Evolutionary conservation across 2,329 filamentous ascomycete species (phyloP).

Genomic region (Gnomoniopsis smithogilvyi): DNA sequence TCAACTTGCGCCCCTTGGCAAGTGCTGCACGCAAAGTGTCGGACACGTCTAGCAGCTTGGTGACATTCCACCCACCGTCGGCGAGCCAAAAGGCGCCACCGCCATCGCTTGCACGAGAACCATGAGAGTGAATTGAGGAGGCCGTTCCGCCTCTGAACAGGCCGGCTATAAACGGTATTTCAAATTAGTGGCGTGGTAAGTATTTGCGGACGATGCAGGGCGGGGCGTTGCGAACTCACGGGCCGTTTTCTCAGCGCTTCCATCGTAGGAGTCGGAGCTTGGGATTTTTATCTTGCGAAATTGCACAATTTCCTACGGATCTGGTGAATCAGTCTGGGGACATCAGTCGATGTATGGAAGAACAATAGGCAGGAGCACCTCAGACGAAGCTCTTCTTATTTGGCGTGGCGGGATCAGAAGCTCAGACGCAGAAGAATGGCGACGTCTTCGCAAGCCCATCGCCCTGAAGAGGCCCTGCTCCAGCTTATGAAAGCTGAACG

Average conservation of each 20-base stretch:
- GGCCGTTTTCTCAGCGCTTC: constrained; percentile 5
- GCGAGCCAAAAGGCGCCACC: constrained; percentile 6
- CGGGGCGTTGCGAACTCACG: constrained; percentile 4
- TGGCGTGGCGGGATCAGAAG: neutral
- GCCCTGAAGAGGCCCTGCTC: constrained; percentile 1
- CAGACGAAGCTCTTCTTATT: neutral
- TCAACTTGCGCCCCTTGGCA: neutral
- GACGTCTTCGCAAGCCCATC: constrained; percentile 1
- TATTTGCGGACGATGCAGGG: neutral
- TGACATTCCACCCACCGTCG: constrained; percentile 9
- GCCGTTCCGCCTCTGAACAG: neutral
- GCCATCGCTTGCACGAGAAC: constrained; percentile 2
- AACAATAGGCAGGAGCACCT: neutral
- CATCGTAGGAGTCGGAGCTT: constrained; percentile 10
- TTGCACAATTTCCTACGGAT: neutral
- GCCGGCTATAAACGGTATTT: neutral
- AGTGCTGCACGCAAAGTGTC: constrained; percentile 10
- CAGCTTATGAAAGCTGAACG: constrained; percentile 5
- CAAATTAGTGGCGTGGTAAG: neutral
- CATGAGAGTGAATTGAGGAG: neutral
- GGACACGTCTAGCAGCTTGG: constrained; percentile 14
- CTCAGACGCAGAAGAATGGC: neutral
- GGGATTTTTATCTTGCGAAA: constrained; percentile 9
- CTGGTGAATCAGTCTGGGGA: neutral
- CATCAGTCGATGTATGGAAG: neutral